Evolutionary conservation across 768 basidiomycete species (phyloP).

Genomic region (Cubamyces sp.): DNA sequence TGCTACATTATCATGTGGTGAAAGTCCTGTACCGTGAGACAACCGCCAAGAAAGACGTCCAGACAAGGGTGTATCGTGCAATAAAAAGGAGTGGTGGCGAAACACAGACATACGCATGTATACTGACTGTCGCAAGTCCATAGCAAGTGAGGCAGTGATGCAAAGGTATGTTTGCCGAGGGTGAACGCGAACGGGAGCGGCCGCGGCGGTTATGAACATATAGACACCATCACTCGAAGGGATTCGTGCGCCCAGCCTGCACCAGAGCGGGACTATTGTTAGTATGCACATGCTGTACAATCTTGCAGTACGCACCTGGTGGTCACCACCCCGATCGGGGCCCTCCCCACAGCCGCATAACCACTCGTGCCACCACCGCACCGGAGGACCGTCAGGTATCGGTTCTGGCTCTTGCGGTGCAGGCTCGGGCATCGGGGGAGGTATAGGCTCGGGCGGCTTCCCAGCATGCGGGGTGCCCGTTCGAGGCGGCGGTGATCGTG

Average conservation of each 20-base stretch:
- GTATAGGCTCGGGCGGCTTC: slow-evolving; percentile 42
- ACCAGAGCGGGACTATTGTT: neutral
- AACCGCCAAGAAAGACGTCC: slow-evolving; percentile 5
- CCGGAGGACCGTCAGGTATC: slow-evolving; percentile 40
- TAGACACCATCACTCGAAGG: slow-evolving; percentile 43
- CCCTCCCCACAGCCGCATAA: slow-evolving; percentile 80
- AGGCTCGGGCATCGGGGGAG: slow-evolving; percentile 35
- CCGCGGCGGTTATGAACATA: neutral
- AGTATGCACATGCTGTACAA: neutral
- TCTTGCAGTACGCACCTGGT: slow-evolving; percentile 54
- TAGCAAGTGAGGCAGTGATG: no score
- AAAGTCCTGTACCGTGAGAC: slow-evolving; percentile 11
- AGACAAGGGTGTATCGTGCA: neutral
- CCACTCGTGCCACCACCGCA: slow-evolving; percentile 87
- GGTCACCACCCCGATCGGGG: slow-evolving; percentile 70
- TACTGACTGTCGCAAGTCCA: no score
- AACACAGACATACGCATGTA: no score
- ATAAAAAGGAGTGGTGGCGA: neutral
- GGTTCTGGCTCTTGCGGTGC: slow-evolving; percentile 31
- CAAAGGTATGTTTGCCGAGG: neutral
- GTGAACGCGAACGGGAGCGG: neutral
- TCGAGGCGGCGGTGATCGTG: slow-evolving; percentile 57
- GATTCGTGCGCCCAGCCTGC: slow-evolving; percentile 80
- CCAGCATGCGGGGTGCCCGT: slow-evolving; percentile 41
- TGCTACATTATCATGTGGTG: slow-evolving; percentile 14